Evolutionary conservation across 176 grass and related monocot genomes (phyloP).

Genomic region (Tuctoria greenei): DNA sequence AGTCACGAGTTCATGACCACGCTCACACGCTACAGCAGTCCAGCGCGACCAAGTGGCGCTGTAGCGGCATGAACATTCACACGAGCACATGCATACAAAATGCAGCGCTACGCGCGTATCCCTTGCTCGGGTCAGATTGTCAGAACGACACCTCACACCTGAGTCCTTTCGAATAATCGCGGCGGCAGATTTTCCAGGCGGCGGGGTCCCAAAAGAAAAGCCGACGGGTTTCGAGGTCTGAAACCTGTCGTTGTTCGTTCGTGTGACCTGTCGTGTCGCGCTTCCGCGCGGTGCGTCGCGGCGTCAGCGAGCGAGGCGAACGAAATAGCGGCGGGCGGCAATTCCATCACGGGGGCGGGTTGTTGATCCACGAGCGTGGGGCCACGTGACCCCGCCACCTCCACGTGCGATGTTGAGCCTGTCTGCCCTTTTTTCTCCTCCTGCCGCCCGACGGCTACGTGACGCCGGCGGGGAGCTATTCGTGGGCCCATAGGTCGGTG

Average conservation of each 20-base stretch:
- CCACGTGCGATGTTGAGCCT: constrained; percentile 59
- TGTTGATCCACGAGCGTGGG: too few relatives aligned
- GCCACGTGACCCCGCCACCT: constrained; percentile 35
- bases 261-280: constrained; percentile 12
- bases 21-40: neutral
- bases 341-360: constrained; percentile 8
- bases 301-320: constrained; percentile 1
- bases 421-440: neutral
- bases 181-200: constrained; percentile 29
- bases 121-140: neutral
- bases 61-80: neutral
- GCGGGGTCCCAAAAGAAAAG: neutral
- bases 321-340: too few relatives aligned
- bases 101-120: constrained; percentile 8
- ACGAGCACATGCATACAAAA: constrained; percentile 5
- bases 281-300: neutral
- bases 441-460: neutral
- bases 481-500: neutral
- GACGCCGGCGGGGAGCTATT: neutral
- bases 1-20: constrained; percentile 6
- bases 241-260: constrained; percentile 22
- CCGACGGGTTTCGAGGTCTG: neutral
- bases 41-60: constrained; percentile 14
- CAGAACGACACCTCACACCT: too few relatives aligned
- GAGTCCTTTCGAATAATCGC: constrained; percentile 13